A percentile compares a stretch with the other conserved stretches of the same genome.
Evolutionary conservation across 2,329 filamentous ascomycete species (phyloP).

Genomic region (Aureobasidium sp.): DNA sequence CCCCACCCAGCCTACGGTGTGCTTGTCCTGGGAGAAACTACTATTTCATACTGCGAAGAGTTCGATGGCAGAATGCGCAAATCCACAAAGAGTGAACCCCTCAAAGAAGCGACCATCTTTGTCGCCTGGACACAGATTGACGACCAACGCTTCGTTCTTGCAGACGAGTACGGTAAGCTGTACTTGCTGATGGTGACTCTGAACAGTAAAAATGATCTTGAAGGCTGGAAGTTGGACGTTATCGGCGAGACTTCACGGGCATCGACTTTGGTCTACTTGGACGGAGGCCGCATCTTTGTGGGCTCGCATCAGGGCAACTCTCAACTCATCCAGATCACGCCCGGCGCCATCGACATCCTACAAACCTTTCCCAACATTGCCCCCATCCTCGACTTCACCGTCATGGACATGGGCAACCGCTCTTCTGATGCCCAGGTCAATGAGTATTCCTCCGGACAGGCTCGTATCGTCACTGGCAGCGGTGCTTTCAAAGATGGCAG

Average conservation of each 20-base stretch:
- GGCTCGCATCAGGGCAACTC: slow-evolving; percentile 91
- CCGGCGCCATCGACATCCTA: slow-evolving; percentile 55
- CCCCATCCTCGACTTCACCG: slow-evolving; percentile 83
- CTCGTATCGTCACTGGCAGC: slow-evolving; percentile 84
- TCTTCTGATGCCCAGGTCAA: slow-evolving; percentile 71
- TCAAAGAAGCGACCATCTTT: slow-evolving; percentile 73
- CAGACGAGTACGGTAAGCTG: slow-evolving; percentile 80
- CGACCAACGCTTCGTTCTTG: slow-evolving; percentile 72
- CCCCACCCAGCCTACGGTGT: slow-evolving; percentile 45
- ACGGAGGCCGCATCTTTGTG: slow-evolving; percentile 65
- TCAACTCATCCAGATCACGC: slow-evolving; percentile 61
- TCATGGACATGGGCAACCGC: slow-evolving; percentile 92
- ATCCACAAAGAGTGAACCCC: slow-evolving; percentile 45
- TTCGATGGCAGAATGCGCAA: slow-evolving; percentile 29
- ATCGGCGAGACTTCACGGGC: slow-evolving; percentile 67
- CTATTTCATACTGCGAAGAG: slow-evolving; percentile 77
- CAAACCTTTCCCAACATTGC: slow-evolving; percentile 79
- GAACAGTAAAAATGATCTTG: slow-evolving; percentile 55
- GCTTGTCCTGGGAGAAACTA: slow-evolving; percentile 49
- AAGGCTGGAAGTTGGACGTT: slow-evolving; percentile 59
- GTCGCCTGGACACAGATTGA: slow-evolving; percentile 87
- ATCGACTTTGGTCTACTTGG: slow-evolving; percentile 69
- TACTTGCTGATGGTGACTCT: slow-evolving; percentile 76
- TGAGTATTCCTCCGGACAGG: slow-evolving; percentile 90
- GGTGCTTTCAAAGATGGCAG: slow-evolving; percentile 85